Percentiles rank a stretch among this genome's conserved stretches.
These are phyloP conservation scores for Pulveroboletus sp. DNA, from an alignment of 768 basidiomycete genomes.

Conservation along the genomic window DNA sequence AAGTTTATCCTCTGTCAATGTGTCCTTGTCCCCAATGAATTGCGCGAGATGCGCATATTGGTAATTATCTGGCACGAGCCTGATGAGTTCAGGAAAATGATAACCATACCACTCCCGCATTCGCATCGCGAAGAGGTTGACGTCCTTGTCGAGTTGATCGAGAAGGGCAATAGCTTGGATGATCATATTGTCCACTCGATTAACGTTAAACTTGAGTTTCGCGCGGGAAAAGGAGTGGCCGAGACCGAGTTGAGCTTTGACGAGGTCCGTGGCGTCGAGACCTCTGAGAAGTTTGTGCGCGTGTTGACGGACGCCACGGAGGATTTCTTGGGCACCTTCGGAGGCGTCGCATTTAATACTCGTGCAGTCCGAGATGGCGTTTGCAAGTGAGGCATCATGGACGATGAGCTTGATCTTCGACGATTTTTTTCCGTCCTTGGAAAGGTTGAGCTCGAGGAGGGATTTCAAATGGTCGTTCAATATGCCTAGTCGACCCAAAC, in stretches of 20 bases:
- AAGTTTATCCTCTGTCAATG: constrained; percentile 72
- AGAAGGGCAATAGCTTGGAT: constrained; percentile 98
- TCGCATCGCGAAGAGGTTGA: constrained; percentile 98
- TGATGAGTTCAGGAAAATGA: constrained; percentile 96
- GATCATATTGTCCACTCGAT: constrained; percentile 98
- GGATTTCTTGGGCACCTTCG: constrained; percentile 75
- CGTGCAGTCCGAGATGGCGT: constrained; percentile 69
- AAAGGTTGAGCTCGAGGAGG: constrained; percentile 82
- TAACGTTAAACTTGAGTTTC: constrained; percentile 97
- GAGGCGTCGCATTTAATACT: constrained; percentile 76
- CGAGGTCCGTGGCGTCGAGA: constrained; percentile 82
- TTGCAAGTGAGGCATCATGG: constrained; percentile 68
- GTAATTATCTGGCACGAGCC: constrained; percentile 89
- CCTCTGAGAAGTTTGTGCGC: constrained; percentile 86
- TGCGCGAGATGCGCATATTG: constrained; percentile 84
- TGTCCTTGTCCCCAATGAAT: constrained; percentile 88
- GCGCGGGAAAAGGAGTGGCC: constrained; percentile 97
- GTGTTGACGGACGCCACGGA: constrained; percentile 90
- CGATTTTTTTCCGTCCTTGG: constrained; percentile 62
- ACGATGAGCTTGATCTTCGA: constrained; percentile 72
- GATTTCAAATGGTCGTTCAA: constrained; percentile 80
- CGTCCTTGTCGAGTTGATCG: constrained; percentile 98
- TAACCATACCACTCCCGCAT: constrained; percentile 99
- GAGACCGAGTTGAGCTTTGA: constrained; percentile 91
- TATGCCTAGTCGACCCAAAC: constrained; percentile 49